Percentiles rank a stretch among this genome's conserved stretches.
phyloP scores from a whole-genome alignment of 2,329 filamentous ascomycete species.

The Alternaria sp. region DNA sequence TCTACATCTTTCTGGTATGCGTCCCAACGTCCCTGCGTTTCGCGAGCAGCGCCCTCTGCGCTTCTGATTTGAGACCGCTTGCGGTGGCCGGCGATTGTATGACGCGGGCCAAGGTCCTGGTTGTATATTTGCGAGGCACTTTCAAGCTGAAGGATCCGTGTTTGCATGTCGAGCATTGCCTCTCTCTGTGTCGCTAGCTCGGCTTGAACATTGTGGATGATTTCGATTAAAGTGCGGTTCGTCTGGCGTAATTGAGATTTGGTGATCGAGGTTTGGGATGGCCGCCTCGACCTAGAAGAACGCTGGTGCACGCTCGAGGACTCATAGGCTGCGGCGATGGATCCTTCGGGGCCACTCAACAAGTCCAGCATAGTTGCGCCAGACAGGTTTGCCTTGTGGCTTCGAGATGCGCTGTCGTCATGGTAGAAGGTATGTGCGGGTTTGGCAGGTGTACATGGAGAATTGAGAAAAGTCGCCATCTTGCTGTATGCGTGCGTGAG shows the following conservation, averaged over 20 bases:
- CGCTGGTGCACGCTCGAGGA: not conserved
- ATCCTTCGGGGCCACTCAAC: slow-evolving; percentile 19
- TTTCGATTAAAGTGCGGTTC: slow-evolving; percentile 34
- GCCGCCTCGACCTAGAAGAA: slow-evolving; percentile 22
- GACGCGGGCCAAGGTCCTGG: not conserved
- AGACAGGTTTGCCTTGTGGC: slow-evolving; percentile 30
- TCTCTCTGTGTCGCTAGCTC: slow-evolving; percentile 34
- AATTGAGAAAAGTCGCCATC: slow-evolving; percentile 23
- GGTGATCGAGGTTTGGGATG: slow-evolving; percentile 31
- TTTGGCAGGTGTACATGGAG: slow-evolving; percentile 6
- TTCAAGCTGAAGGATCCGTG: slow-evolving; percentile 37
- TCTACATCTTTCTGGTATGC: slow-evolving; percentile 34
- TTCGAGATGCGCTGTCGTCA: slow-evolving; percentile 9
- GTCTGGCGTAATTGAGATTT: slow-evolving; percentile 33
- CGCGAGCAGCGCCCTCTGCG: slow-evolving; percentile 11
- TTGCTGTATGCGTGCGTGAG: not conserved
- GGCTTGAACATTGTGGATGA: slow-evolving; percentile 36
- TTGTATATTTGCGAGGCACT: slow-evolving; percentile 3
- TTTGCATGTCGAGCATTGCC: slow-evolving; percentile 38
- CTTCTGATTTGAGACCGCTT: slow-evolving; percentile 14
- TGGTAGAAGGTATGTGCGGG: slow-evolving; percentile 13
- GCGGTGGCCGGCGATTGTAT: not conserved
- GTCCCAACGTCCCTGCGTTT: slow-evolving; percentile 35
- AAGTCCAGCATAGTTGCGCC: slow-evolving; percentile 29
- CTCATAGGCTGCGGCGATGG: slow-evolving; percentile 18